These are phyloP conservation scores for Quercus agrifolia DNA, from an alignment of 306 rosid species.

Conservation along the genomic window DNA sequence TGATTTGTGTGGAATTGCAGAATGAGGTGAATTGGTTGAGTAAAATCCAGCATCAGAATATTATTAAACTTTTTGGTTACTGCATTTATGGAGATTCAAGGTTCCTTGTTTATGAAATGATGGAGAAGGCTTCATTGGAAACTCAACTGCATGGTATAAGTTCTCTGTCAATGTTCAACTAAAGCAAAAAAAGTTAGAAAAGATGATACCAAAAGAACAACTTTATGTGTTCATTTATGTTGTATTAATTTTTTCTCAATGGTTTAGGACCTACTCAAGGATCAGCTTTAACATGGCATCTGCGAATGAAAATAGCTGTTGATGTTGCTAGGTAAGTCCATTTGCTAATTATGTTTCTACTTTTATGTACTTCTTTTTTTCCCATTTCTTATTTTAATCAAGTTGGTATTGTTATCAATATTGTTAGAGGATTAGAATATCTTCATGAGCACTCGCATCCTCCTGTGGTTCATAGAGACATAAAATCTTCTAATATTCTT, in stretches of 20 bases:
- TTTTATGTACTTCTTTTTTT: neutral
- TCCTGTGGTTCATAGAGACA: constrained; percentile 72
- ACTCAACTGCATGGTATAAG: constrained; percentile 66
- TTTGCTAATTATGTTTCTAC: neutral
- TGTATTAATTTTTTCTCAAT: constrained; percentile 2
- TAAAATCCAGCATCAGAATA: constrained; percentile 77
- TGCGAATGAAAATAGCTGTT: constrained; percentile 76
- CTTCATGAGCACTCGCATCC: constrained; percentile 88
- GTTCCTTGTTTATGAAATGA: constrained; percentile 75
- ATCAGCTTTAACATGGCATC: constrained; percentile 70
- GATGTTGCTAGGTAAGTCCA: constrained; percentile 72
- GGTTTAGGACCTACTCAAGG: constrained; percentile 62
- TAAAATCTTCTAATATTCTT: constrained; percentile 78
- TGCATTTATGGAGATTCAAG: constrained; percentile 68
- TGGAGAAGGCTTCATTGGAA: constrained; percentile 73
- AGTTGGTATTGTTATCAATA: constrained; percentile 7
- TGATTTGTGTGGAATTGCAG: constrained; percentile 44
- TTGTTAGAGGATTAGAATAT: constrained; percentile 76
- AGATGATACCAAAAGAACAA: neutral
- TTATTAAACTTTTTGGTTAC: constrained; percentile 73
- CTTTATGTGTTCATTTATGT: constrained; percentile 14
- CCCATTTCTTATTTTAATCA: constrained; percentile 4
- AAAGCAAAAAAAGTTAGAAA: neutral
- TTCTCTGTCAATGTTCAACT: constrained; percentile 16
- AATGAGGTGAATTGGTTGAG: constrained; percentile 86